Base-by-base conservation (phyloP, 2,329 filamentous ascomycete species). In the Phaeosphaeriaceae sp. region DNA sequence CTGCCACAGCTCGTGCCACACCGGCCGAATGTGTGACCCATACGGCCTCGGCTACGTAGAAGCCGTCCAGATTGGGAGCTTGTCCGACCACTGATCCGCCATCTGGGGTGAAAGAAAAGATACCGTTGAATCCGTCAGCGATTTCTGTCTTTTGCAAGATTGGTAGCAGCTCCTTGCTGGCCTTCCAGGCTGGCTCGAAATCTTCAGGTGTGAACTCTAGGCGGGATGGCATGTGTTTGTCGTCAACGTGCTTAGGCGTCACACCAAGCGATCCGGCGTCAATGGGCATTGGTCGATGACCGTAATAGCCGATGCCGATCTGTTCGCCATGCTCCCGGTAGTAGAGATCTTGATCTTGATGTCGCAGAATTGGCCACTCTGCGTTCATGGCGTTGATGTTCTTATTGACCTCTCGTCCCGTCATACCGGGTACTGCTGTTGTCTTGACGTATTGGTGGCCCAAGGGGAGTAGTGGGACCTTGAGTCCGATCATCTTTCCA, bases 11-110 rank as follows among this genome's bases (percentile, higher is more conserved):
- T 24, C 85, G 82, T 9, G 87, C 87, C 1, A 89, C 84, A 22
- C 87, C 87, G 0, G 86, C 86, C 0, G 86, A 88, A 62, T 89
- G 87, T 19, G 87, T 89, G 0, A 89, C 87, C 87, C 87, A 89
- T 0, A 89, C 86, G 5, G 87, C 87, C 65, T 89, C 87, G 0
- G 87, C 87, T 1, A 89, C 85, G 63, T 82, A 88, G 73, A 89
- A 89, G 13, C 85, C 85, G 47, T 88, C 84, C 0, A 89, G 72
- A 15, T 81, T 81, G 7, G 87, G 86, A 0, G 85, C 80, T 64
- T 84, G 81, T 2, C 87, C 87, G 1, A 89, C 78, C 0, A 89
- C 78, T 0, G 87, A 84, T 0, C 85, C 86, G 0, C 87, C 86
- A 52, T 89, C 87, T 0, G 87, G 87, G 0, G 87, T 89, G 67